Percentiles rank a stretch among this genome's conserved stretches.
These are phyloP conservation scores for Beauveria sp. DNA, from an alignment of 2,329 filamentous ascomycete species.

Conservation along the genomic window DNA sequence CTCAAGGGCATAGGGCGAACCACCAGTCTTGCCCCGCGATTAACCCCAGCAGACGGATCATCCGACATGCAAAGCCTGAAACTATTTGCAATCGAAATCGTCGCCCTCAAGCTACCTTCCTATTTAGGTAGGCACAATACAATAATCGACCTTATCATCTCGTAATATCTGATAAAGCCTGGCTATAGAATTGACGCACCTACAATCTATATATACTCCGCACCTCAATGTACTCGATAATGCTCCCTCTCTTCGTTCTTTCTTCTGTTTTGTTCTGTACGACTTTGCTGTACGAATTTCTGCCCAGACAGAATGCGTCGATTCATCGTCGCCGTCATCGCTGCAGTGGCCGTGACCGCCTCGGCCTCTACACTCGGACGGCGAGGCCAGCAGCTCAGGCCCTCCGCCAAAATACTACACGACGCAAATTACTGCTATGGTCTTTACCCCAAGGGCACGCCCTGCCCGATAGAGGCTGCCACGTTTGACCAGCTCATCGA, in stretches of 20 bases:
- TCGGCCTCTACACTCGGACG: background rate
- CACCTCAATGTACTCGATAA: background rate
- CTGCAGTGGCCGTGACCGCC: background rate
- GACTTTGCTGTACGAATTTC: background rate
- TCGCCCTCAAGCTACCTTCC: background rate
- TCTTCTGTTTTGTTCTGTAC: too few relatives aligned
- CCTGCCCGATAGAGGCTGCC: conserved; percentile 8
- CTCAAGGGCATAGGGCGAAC: too few relatives aligned
- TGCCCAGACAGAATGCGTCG: background rate
- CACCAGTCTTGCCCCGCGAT: too few relatives aligned
- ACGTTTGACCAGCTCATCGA: conserved; percentile 50
- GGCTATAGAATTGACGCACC: background rate
- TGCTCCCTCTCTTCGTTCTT: background rate
- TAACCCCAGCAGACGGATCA: too few relatives aligned
- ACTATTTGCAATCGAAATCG: background rate
- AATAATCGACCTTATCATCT: background rate
- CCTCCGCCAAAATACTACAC: background rate
- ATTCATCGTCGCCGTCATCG: background rate
- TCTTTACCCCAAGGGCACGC: background rate
- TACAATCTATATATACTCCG: background rate
- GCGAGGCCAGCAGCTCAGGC: background rate
- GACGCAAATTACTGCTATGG: background rate
- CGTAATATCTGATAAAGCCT: background rate
- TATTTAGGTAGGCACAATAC: background rate
- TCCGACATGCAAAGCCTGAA: background rate